Evolutionary conservation across 441 rosid genomes (phyloP), one percentile per base, ranked within the genome.

Genomic region (Flueggea neowawraea): DNA sequence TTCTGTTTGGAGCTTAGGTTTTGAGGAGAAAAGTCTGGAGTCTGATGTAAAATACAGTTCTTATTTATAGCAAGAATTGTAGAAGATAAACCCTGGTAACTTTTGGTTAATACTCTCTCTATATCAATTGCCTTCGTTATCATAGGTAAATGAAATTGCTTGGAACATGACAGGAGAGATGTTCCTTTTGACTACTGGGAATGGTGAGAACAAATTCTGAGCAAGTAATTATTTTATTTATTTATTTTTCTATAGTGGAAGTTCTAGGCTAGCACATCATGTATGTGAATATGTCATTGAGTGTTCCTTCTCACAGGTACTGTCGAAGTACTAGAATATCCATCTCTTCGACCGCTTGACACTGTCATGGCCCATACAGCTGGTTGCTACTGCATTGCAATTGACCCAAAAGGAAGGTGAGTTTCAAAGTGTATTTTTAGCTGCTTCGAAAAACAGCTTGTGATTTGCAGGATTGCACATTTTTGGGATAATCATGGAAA

Each of bases 331-430:
- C 80, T 91, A 33, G 57, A 87, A 60, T 94, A 94, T 66, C 96
- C 97, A n/a, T 86, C 90, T 62, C 96, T 91, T 65, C 79, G 64
- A 62, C 88, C 93, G 53, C 77, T 87, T 31, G 95, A 89, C 65
- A 94, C 99, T 53, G 85, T 94, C 63, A 73, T 86, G 77, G 99
- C 99, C 70, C 97, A 94, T 68, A 87, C 99, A 62, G 97, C 99
- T 11, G 97, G 99, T 70, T 91, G 99, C 83, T 94, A 91, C 51
- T 91, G 99, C 81, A 94, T 94, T 72, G 97, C 95, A 62, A 91
- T 91, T 80, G 97, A 94, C 72, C 99, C 99, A 66, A 76, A 83
- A 59, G 94, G 96, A 80, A 86, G 92, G 97, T 91, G 67, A 67
- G 73, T 47, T 59, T 22, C 28, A 1, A 22, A 22, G 28, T 22